Conservation (phyloP, 805 yeast genomes). For the Lachancea lanzarotensis region DNA sequence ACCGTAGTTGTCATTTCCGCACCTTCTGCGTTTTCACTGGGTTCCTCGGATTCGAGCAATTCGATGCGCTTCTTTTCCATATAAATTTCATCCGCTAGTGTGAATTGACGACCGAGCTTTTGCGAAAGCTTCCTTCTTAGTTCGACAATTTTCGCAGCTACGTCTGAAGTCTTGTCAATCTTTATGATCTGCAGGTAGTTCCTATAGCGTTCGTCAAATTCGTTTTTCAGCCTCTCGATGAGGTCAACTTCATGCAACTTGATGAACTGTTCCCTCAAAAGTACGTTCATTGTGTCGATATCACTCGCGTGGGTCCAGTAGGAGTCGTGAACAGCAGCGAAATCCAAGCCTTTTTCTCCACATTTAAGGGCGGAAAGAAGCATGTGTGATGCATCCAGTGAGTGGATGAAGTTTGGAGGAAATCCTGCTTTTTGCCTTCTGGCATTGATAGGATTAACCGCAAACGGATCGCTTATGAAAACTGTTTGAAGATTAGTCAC, state of each 20-base stretch:
- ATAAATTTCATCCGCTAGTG: slow-evolving; percentile 65
- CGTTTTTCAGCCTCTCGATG: slow-evolving; percentile 62
- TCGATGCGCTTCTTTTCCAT: slow-evolving; percentile 60
- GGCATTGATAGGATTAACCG: slow-evolving; percentile 72
- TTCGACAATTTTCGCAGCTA: slow-evolving; percentile 44
- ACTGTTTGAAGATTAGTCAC: slow-evolving; percentile 83
- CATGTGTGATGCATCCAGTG: slow-evolving; percentile 97
- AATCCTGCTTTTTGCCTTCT: slow-evolving; percentile 89
- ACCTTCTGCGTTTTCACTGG: slow-evolving; percentile 44
- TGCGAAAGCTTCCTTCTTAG: slow-evolving; percentile 45
- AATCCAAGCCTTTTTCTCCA: slow-evolving; percentile 53
- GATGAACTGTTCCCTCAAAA: slow-evolving; percentile 74
- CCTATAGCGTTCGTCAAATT: slow-evolving; percentile 73
- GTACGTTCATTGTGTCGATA: slow-evolving; percentile 61
- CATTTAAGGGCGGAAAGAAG: slow-evolving; percentile 78
- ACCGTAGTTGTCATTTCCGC: slow-evolving; percentile 61
- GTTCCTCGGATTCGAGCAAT: slow-evolving; percentile 47
- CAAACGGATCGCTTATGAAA: slow-evolving; percentile 82
- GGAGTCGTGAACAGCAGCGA: slow-evolving; percentile 96
- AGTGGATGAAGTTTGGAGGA: slow-evolving; percentile 93
- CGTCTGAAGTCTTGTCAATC: slow-evolving; percentile 46
- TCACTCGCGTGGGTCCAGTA: slow-evolving; percentile 96
- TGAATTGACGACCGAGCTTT: slow-evolving; percentile 47
- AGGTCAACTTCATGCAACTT: slow-evolving; percentile 68
- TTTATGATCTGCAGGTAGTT: slow-evolving; percentile 57